These are phyloP conservation scores for Starmerella vitae DNA, from an alignment of 805 yeast species.

Conservation along the genomic window DNA sequence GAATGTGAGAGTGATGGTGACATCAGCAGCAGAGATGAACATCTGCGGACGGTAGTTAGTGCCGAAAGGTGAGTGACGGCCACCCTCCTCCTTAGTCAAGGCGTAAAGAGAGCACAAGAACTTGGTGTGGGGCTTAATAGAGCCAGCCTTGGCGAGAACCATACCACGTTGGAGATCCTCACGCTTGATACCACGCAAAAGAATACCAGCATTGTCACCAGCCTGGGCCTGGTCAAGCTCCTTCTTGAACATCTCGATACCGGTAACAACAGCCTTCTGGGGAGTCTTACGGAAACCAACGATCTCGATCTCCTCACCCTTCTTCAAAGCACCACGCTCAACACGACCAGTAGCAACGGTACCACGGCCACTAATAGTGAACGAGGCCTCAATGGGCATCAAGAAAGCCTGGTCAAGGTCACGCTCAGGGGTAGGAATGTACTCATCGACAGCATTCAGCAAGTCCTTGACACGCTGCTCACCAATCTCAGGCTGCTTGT, in stretches of 20 bases:
- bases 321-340: conserved; percentile 93
- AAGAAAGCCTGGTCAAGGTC: conserved; percentile 92
- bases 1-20: conserved; percentile 79
- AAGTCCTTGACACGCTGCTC: conserved; percentile 66
- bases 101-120: conserved; percentile 87
- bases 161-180: conserved; percentile 95
- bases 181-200: conserved; percentile 96
- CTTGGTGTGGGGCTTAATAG: conserved; percentile 85
- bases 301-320: conserved; percentile 97
- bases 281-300: conserved; percentile 84
- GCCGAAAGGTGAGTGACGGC: conserved; percentile 95
- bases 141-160: conserved; percentile 87
- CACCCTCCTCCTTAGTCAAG: conserved; percentile 95
- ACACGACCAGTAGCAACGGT: conserved; percentile 98
- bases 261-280: conserved; percentile 87
- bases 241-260: conserved; percentile 99
- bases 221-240: conserved; percentile 96
- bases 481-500: conserved; percentile 81
- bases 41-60: conserved; percentile 97
- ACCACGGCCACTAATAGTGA: conserved; percentile 99
- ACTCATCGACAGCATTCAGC: conserved; percentile 82
- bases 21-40: conserved; percentile 92
- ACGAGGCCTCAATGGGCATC: conserved; percentile 94
- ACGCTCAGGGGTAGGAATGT: conserved; percentile 93
- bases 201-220: conserved; percentile 97